phyloP scores from a whole-genome alignment of 768 basidiomycete genomes.

The Tephrocybe sp. region DNA sequence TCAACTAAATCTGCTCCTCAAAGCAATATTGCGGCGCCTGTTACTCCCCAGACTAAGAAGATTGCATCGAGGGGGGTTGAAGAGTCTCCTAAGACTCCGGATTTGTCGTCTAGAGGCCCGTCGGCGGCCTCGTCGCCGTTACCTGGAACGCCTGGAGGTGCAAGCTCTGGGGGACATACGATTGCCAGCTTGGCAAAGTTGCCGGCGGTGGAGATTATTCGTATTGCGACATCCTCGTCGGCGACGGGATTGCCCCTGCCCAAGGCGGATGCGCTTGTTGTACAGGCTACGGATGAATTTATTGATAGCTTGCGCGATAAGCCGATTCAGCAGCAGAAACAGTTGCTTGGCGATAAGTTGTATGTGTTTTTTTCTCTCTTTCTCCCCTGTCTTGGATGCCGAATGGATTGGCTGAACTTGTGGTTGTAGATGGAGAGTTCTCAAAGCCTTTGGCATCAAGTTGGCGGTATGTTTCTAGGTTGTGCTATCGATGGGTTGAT shows the following conservation, averaged over 20 bases:
- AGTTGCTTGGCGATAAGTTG: slow-evolving; percentile 78
- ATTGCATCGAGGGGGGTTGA: slow-evolving; percentile 33
- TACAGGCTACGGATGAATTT: slow-evolving; percentile 71
- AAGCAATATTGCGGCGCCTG: slow-evolving; percentile 27
- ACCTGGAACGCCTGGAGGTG: slow-evolving; percentile 55
- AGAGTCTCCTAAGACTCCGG: slow-evolving; percentile 72
- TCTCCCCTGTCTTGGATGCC: background rate
- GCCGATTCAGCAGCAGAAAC: slow-evolving; percentile 64
- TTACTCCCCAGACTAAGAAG: slow-evolving; percentile 68
- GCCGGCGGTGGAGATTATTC: slow-evolving; percentile 73
- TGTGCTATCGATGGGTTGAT: no score
- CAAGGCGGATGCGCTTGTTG: slow-evolving; percentile 67
- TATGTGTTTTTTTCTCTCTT: slow-evolving; percentile 25
- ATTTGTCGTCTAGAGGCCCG: slow-evolving; percentile 69
- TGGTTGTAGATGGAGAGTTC: slow-evolving; percentile 44
- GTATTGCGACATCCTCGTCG: slow-evolving; percentile 52
- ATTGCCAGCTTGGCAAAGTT: slow-evolving; percentile 68
- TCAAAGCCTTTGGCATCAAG: slow-evolving; percentile 84
- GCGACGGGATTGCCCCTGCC: slow-evolving; percentile 55
- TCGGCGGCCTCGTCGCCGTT: slow-evolving; percentile 70
- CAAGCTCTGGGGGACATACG: slow-evolving; percentile 47
- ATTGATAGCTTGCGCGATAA: slow-evolving; percentile 60
- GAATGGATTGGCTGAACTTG: background rate
- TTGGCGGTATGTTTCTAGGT: slow-evolving; percentile 61
- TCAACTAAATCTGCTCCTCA: slow-evolving; percentile 19